Evolutionary conservation across 2,329 filamentous ascomycete species (phyloP).

Genomic region (Colletotrichum filicis): DNA sequence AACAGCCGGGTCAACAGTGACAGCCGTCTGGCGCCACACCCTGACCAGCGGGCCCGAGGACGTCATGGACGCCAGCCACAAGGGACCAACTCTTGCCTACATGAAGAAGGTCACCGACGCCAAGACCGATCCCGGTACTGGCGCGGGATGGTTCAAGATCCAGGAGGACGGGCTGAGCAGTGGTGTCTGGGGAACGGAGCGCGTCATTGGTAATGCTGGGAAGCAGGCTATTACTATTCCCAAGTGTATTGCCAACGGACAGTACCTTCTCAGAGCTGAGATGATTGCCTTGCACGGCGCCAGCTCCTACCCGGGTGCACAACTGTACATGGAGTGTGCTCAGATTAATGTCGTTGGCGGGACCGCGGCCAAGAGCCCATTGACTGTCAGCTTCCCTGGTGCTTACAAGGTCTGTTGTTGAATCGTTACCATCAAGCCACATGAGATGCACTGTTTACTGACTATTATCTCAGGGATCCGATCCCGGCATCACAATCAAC

Average conservation of each 20-base stretch:
- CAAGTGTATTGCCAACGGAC: constrained; percentile 57
- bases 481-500: constrained; percentile 50
- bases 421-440: neutral
- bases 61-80: constrained; percentile 63
- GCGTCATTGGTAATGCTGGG: constrained; percentile 56
- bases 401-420: constrained; percentile 45
- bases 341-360: constrained; percentile 52
- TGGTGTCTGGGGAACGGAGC: constrained; percentile 52
- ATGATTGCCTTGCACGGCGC: constrained; percentile 65
- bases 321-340: constrained; percentile 60
- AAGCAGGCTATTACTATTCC: constrained; percentile 62
- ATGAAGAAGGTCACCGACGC: constrained; percentile 66
- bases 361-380: constrained; percentile 42
- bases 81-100: constrained; percentile 64
- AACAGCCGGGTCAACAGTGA: constrained; percentile 56
- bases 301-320: constrained; percentile 50
- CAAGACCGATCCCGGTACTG: constrained; percentile 51
- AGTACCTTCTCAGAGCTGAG: constrained; percentile 68
- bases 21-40: constrained; percentile 64
- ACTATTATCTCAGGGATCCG: constrained; percentile 31
- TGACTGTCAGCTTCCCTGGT: constrained; percentile 50
- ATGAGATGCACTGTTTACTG: neutral
- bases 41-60: constrained; percentile 54
- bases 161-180: constrained; percentile 54
- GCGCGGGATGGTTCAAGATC: constrained; percentile 56